A percentile compares a stretch with the other conserved stretches of the same genome.
phyloP scores from a whole-genome alignment of 371 early-diverging fungal genomes.

The Lichtheimia hyalospora region DNA sequence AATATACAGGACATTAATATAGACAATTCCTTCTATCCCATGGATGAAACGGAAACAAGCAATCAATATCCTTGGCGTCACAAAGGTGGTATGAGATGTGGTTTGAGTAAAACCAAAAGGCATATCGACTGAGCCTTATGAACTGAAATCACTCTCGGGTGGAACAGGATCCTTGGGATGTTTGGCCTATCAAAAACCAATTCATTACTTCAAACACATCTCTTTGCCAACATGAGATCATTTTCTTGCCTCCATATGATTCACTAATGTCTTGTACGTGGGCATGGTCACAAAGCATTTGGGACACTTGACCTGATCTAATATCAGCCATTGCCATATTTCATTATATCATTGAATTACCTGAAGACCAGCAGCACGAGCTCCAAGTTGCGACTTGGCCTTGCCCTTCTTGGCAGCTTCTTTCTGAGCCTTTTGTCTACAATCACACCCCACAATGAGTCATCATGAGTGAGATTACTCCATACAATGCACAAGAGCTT shows the following conservation, averaged over 20 bases:
- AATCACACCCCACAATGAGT: too few relatives aligned
- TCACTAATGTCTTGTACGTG: conserved; percentile 57
- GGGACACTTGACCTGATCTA: conserved; percentile 38
- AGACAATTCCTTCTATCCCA: too few relatives aligned
- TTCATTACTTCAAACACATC: background rate
- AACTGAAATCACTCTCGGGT: conserved; percentile 32
- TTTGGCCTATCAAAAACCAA: conserved; percentile 41
- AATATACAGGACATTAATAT: too few relatives aligned
- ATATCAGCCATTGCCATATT: conserved; percentile 3
- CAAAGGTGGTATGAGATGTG: too few relatives aligned
- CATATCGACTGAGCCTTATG: background rate
- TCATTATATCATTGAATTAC: conserved; percentile 12
- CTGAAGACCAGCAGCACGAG: conserved; percentile 64
- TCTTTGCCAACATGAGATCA: background rate
- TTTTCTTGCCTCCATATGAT: conserved; percentile 59
- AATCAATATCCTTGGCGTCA: too few relatives aligned
- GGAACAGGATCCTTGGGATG: conserved; percentile 58
- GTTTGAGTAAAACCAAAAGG: too few relatives aligned
- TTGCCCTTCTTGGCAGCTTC: conserved; percentile 46
- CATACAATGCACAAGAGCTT: conserved; percentile 2
- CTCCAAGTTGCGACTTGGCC: conserved; percentile 50
- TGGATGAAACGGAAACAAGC: too few relatives aligned
- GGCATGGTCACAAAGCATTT: conserved; percentile 44
- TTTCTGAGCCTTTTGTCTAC: conserved; percentile 60
- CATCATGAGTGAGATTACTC: background rate